Evolutionary conservation across 768 basidiomycete genomes (phyloP).

Genomic region (Pisolithus sp.): DNA sequence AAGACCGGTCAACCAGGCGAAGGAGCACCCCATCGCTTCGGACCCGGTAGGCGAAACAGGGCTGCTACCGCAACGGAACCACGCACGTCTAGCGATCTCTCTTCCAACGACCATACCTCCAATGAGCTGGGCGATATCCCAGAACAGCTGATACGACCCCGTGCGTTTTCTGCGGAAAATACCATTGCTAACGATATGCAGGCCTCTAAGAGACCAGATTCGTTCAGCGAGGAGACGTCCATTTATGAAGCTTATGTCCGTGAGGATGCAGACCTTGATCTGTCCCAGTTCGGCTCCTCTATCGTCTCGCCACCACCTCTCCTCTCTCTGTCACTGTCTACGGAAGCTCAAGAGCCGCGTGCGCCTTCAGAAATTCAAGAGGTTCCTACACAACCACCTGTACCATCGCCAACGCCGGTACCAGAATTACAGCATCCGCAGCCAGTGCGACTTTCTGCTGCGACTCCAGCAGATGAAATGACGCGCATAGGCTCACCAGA

Average conservation of each 20-base stretch:
- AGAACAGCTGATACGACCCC: slow-evolving; percentile 29
- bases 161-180: slow-evolving; percentile 35
- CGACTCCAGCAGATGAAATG: slow-evolving; percentile 26
- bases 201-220: slow-evolving; percentile 49
- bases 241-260: slow-evolving; percentile 81
- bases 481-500: slow-evolving; percentile 61
- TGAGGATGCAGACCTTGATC: slow-evolving; percentile 45
- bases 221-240: slow-evolving; percentile 72
- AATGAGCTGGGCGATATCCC: slow-evolving; percentile 60
- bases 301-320: slow-evolving; percentile 16
- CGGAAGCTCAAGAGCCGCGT: slow-evolving; percentile 7
- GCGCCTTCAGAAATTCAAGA: slow-evolving; percentile 3
- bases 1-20: slow-evolving; percentile 74
- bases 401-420: slow-evolving; percentile 30
- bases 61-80: slow-evolving; percentile 31
- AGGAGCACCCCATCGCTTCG: slow-evolving; percentile 80
- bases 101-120: slow-evolving; percentile 37
- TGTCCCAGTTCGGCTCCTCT: slow-evolving; percentile 13
- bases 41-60: slow-evolving; percentile 30
- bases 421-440: slow-evolving; percentile 58
- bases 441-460: slow-evolving; percentile 45
- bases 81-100: slow-evolving; percentile 65
- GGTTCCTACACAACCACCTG: slow-evolving; percentile 18
- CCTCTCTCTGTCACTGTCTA: slow-evolving; percentile 19
- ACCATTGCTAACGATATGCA: slow-evolving; percentile 25